Percentiles rank a stretch among this genome's conserved stretches.
phyloP scores from a whole-genome alignment of 176 grass and related monocot genomes.

The Bonia amplexicaulis region DNA sequence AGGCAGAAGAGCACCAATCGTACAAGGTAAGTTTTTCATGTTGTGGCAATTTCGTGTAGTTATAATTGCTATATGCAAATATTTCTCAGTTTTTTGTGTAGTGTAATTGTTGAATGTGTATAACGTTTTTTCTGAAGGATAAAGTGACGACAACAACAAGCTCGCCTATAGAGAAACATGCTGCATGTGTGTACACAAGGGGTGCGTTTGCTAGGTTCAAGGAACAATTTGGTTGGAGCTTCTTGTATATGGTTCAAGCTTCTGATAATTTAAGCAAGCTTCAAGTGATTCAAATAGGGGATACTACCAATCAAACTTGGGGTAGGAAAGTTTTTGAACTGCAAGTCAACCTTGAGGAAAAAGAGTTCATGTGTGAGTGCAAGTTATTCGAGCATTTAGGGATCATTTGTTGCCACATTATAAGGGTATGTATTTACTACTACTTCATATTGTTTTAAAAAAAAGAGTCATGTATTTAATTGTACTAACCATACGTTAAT shows the following conservation, averaged over 20 bases:
- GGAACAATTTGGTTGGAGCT: neutral
- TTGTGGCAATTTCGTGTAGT: too few relatives aligned
- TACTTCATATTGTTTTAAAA: accelerated
- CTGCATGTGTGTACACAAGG: neutral
- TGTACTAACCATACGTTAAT: too few relatives aligned
- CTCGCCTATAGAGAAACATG: neutral
- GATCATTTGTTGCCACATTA: neutral
- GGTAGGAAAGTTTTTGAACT: neutral
- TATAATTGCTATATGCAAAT: too few relatives aligned
- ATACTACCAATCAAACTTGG: neutral
- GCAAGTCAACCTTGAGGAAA: accelerated
- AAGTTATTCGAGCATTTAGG: neutral
- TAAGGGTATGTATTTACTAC: neutral
- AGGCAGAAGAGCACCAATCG: neutral
- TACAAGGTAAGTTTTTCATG: neutral
- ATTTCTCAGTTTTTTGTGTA: too few relatives aligned
- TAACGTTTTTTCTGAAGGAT: neutral
- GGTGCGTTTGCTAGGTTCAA: neutral
- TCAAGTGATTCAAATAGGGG: neutral
- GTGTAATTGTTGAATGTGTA: too few relatives aligned
- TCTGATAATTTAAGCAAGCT: accelerated
- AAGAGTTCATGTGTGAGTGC: neutral
- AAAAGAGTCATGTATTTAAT: accelerated
- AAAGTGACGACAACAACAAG: neutral
- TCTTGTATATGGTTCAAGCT: neutral